phyloP scores from a whole-genome alignment of 768 basidiomycete species.

The Suillus alpinus region DNA sequence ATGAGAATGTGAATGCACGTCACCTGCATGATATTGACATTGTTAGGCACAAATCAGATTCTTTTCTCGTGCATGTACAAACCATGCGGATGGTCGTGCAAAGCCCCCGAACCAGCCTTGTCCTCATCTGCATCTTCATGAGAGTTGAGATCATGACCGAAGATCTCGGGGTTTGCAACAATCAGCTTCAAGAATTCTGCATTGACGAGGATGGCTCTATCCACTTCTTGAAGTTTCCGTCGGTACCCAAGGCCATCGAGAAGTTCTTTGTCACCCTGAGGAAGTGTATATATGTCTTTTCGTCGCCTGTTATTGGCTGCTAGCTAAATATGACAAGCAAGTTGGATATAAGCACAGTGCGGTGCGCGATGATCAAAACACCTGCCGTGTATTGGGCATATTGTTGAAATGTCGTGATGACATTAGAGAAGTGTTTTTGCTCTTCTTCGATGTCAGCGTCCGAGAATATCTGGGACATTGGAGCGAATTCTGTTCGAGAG shows the following conservation, averaged over 20 bases:
- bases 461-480: conserved; percentile 28
- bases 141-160: conserved; percentile 47
- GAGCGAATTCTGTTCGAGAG: neutral
- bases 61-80: neutral
- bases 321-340: conserved; percentile 34
- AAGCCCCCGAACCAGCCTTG: conserved; percentile 8
- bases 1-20: conserved; percentile 33
- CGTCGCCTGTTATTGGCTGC: conserved; percentile 64
- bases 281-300: conserved; percentile 74
- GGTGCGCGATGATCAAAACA: conserved; percentile 38
- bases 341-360: neutral
- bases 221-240: conserved; percentile 74
- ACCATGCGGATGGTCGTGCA: conserved; percentile 4
- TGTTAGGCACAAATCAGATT: conserved; percentile 9
- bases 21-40: conserved; percentile 12
- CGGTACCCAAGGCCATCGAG: conserved; percentile 71
- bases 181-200: conserved; percentile 74
- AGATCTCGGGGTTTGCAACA: conserved; percentile 79
- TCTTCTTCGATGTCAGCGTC: conserved; percentile 50
- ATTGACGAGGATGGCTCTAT: conserved; percentile 78
- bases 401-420: conserved; percentile 69
- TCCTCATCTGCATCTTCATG: conserved; percentile 23
- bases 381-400: conserved; percentile 65
- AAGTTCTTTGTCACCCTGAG: conserved; percentile 65
- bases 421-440: conserved; percentile 69